Evolutionary conservation across 2,329 filamentous ascomycete genomes (phyloP), one percentile per base, ranked within the genome.

Genomic region (Anisogramma anomala): DNA sequence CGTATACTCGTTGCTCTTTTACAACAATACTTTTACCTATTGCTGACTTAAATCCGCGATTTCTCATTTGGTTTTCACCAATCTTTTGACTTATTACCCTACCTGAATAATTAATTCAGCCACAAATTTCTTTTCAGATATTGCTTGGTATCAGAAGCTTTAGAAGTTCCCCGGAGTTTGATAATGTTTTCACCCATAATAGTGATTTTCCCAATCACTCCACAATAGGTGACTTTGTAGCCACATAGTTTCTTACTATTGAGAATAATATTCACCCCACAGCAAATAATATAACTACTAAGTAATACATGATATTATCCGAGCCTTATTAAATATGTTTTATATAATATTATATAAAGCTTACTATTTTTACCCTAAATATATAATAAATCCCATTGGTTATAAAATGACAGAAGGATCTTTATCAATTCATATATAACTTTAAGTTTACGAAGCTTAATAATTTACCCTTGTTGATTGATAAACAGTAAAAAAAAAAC

Each of bases 91-190:
- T 45, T 45, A 9, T 45, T 41, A 38, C 38, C 33, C 20, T 38
- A 45, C 38, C 22, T 45, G 38, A 45, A 27, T 41, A 22, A 41
- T 45, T 45, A 45, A 26, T 42, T 45, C 42, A 41, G 31, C 42
- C 42, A 45, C 42, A 15, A 33, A 46, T 42, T 36, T 8, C 15
- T 22, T 46, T 39, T 46, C 36, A 20, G 20, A n/a, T 39, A 39
- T 17, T 27, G 43, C 31, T 48, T 49, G 48, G 45, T 44, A 46
- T 31, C 46, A 43, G 33, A 48, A 50, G 39, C 31, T 50, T 39
- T 49, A 49, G 38, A 34, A 25, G 23, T 15, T 50, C 39, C 44
- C 47, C 45, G 47, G 38, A 50, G 28, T 50, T 50, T 47, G 43
- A 41, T 33, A 47, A 17, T 48, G 9, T 23, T 23, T n/a, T n/a